Evolutionary conservation across 2,329 filamentous ascomycete genomes (phyloP).

Genomic region (Diaporthe ilicicola): DNA sequence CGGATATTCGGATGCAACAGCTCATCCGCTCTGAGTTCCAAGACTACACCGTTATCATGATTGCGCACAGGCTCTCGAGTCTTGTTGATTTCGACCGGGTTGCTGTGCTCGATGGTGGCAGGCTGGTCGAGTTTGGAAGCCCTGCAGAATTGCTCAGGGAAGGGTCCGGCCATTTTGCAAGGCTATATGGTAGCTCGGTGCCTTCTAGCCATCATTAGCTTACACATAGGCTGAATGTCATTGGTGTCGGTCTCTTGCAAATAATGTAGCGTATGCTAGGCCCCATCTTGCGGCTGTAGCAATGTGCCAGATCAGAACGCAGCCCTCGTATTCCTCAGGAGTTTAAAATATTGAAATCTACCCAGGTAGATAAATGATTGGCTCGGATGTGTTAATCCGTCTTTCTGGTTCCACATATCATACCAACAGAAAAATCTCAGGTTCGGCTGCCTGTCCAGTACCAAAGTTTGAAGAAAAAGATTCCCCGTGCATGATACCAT

Average conservation of each 20-base stretch:
- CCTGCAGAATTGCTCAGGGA: conserved; percentile 36
- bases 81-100: conserved; percentile 59
- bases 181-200: not conserved
- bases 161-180: conserved; percentile 16
- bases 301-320: too few relatives aligned
- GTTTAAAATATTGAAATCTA: too few relatives aligned
- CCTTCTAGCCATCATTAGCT: not conserved
- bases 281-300: too few relatives aligned
- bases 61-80: conserved; percentile 46
- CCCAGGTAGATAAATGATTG: not conserved
- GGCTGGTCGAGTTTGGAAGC: conserved; percentile 50
- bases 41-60: conserved; percentile 56
- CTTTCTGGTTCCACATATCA: not conserved
- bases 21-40: conserved; percentile 39
- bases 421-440: not conserved
- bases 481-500: not conserved
- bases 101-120: conserved; percentile 56
- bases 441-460: not conserved
- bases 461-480: not conserved
- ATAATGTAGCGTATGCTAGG: too few relatives aligned
- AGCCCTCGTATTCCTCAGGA: too few relatives aligned
- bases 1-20: conserved; percentile 35
- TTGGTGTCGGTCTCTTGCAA: too few relatives aligned
- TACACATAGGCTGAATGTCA: not conserved
- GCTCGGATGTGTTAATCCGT: not conserved